Base-by-base conservation (phyloP, 768 basidiomycete genomes). In the Termitomyces sp. region DNA sequence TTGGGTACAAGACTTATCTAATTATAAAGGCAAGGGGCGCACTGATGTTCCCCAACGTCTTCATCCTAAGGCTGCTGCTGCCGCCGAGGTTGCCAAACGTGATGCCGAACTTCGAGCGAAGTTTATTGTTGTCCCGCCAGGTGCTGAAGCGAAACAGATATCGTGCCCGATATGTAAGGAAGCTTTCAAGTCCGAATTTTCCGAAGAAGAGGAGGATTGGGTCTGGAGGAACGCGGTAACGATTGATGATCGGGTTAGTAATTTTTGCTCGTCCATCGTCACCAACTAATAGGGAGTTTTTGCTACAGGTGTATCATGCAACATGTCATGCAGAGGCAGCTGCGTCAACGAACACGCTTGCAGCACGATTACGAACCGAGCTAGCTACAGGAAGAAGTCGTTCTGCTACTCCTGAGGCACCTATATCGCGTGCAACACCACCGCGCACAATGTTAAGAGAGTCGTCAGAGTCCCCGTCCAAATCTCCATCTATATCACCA, bases 151-250 rank as follows among this genome's bases (percentile, higher is more conserved):
- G 58, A 89, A 88, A 69, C 78, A 84, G 28, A 76, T 93, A 67
- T 86, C 89, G 64, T 99, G 96, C 80, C 94, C 95, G 28, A 92
- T 99, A 67, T 99, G 97, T 85, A 97, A 96, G 79, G 96, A 99
- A 75, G 75, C 73, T 59, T 81, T 98, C 73, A 92, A 93, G 79
- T 86, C 88, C 65, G 96, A 97, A 78, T 98, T 92, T 72, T 74
- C 88, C 59, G 94, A 98, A 71, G 96, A 97, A 52, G 94, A 96
- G 63, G 96, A 98, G 77, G 96, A 97, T 63, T 98, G 96, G 96
- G 90, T 97, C 13, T 99, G 94, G 94, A 86, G 84, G 71, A 96
- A 99, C 70, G 94, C 96, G 0, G 80, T 93, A 20, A 85, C 81
- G 73, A 88, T 89, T 63, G 92, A 96, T 65, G 91, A 90, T 60